Evolutionary conservation across 768 basidiomycete species (phyloP), one percentile per base, ranked within the genome.

Genomic region (Sarcodon sp.): DNA sequence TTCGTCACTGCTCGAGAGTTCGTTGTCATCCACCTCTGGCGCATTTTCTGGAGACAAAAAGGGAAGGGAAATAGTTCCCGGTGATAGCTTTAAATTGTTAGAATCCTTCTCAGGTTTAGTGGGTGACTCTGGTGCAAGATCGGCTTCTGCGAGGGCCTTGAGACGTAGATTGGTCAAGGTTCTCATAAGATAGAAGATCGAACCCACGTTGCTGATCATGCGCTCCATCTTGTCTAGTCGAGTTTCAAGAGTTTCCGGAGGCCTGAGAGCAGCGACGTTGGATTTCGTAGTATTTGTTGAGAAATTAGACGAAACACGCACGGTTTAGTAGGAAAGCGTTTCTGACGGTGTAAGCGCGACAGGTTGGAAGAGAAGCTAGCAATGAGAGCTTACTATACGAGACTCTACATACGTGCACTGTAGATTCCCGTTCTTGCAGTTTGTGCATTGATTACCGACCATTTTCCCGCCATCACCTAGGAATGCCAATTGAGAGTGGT

Each of bases 171-270:
- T 11, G 32, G 32, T 16, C 33, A 8, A 18, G n/a, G 10, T 46
- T 15, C 12, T n/a, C 16, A 15, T 27, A 48, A 45, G n/a, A 37
- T 18, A 16, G 18, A 15, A 6, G 18, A 33, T 16, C 7, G 31
- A 7, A 35, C 51, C 15, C 12, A 52, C 51, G 48, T 50, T 52
- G 32, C 41, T 37, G 8, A 52, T 27, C 18, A 52, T 33, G 0
- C 33, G 11, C 33, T 52, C 51, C 51, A 52, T 52, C 33, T 52
- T 52, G 27, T 36, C 33, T 35, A 52, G 44, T 7, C 51, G 48
- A 32, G 13, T 46, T 31, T 52, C 51, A 34, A 52, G 35, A 16
- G 18, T 52, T 43, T 52, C 49, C 15, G 49, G 38, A 34, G 39
- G 13, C 8, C 39, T 41, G 21, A 27, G 13, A 6, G 13, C 16